Evolutionary conservation across 805 yeast genomes (phyloP), one percentile per base, ranked within the genome.

Genomic region (Wickerhamiella allomyrinae): DNA sequence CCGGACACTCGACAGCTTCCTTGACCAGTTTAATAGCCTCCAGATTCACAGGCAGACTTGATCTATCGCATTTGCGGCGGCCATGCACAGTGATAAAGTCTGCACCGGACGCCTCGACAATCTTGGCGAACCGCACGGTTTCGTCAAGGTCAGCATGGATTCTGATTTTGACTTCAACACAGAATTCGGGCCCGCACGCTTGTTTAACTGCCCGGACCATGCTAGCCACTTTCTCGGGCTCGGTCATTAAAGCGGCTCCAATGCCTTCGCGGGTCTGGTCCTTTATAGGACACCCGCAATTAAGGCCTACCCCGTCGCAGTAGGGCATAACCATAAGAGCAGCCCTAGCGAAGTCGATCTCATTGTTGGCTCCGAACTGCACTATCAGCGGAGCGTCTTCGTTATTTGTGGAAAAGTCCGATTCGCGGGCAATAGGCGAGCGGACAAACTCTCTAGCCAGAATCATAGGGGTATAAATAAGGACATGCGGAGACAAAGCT

Each of bases 201-300:
- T 68, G 66, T 56, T 87, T 87, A 21, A 85, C 93, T 1, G 86
- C 84, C 35, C 67, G 62, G 6, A 91, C 94, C 95, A 91, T 82
- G 2, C 70, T 68, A 1, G 87, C 74, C 4, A 91, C 91, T 39
- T 77, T 63, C 29, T 83, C 86, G 2, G 87, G 81, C 48, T 82
- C 77, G 21, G 77, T 68, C 83, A 91, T 87, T 43, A 91, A 67
- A 0, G 96, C 96, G 2, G 96, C 95, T 4, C 98, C 98, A 13
- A 91, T 87, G 20, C 97, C 98, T 58, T 86, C 95, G 35, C 94
- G 69, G 11, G 84, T 82, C 59, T 91, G 97, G 49, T 89, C 97
- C 48, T 79, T 80, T 40, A 91, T 86, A 1, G 98, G 98, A 62
- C 98, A 91, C 0, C 98, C 98, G 61, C 97, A 91, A 65, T 91